Conservation (phyloP, 2,329 filamentous ascomycete species). For the Diaporthe aspalathi region DNA sequence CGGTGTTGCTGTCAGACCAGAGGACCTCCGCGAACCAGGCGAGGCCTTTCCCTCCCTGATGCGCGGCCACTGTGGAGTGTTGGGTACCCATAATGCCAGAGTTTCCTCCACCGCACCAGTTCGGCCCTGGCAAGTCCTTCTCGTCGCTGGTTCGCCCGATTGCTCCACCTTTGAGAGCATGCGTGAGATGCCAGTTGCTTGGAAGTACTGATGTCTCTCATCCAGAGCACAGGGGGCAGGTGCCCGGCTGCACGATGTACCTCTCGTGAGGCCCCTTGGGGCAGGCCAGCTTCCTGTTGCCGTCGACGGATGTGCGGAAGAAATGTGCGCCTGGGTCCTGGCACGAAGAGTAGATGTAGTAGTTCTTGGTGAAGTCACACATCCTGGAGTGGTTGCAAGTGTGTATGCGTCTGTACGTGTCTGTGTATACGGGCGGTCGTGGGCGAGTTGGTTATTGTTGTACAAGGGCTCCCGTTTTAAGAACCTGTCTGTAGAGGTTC, state of each 20-base stretch:
- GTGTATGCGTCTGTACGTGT: neutral
- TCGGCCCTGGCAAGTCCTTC: neutral
- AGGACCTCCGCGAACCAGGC: slow-evolving; percentile 9
- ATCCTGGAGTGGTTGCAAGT: slow-evolving; percentile 50
- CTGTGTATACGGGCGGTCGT: too few species aligned
- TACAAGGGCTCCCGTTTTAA: neutral
- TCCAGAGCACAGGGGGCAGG: slow-evolving; percentile 63
- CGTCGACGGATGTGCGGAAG: slow-evolving; percentile 76
- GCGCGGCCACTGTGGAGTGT: neutral
- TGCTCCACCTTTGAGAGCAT: neutral
- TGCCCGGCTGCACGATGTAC: slow-evolving; percentile 76
- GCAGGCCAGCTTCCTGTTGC: slow-evolving; percentile 69
- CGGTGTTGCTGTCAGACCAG: neutral
- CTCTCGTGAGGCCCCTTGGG: slow-evolving; percentile 76
- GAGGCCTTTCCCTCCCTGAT: neutral
- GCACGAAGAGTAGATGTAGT: slow-evolving; percentile 80
- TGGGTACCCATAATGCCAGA: neutral
- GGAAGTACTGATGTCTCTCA: neutral
- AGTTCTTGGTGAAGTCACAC: slow-evolving; percentile 79
- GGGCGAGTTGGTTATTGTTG: neutral
- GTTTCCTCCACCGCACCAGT: neutral
- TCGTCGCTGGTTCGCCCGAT: neutral
- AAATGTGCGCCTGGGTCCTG: slow-evolving; percentile 77
- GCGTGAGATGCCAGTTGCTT: neutral
- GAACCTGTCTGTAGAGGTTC: neutral